These are phyloP conservation scores for Vitis hybrid DNA, from an alignment of 177 flowering plant species.

Conservation along the genomic window DNA sequence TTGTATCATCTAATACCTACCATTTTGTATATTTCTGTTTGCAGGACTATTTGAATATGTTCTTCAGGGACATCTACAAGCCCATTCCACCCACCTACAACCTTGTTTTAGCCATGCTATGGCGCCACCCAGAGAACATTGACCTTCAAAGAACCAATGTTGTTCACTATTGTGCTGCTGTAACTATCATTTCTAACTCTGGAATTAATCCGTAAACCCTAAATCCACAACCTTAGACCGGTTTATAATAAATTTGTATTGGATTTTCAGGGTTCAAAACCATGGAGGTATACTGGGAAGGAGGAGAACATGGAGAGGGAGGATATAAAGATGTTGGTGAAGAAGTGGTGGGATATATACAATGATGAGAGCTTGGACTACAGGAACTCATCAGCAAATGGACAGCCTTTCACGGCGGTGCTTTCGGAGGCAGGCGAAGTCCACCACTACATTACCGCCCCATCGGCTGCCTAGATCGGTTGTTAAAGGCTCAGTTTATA, in stretches of 20 bases:
- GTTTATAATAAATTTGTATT: no score
- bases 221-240: no score
- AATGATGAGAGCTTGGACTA: slow-evolving; percentile 20
- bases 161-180: slow-evolving; percentile 78
- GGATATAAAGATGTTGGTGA: slow-evolving; percentile 27
- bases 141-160: slow-evolving; percentile 58
- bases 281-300: slow-evolving; percentile 34
- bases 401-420: slow-evolving; percentile 19
- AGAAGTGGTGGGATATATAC: slow-evolving; percentile 33
- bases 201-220: no score
- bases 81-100: slow-evolving; percentile 65
- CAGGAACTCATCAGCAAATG: neutral
- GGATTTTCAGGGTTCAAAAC: slow-evolving; percentile 7
- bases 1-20: no score
- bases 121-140: slow-evolving; percentile 80
- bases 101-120: slow-evolving; percentile 71
- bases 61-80: slow-evolving; percentile 63
- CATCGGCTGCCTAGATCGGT: slow-evolving; percentile 40
- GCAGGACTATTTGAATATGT: slow-evolving; percentile 75
- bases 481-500: no score
- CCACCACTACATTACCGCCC: slow-evolving; percentile 27
- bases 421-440: slow-evolving; percentile 35
- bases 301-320: slow-evolving; percentile 33
- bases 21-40: neutral
- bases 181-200: slow-evolving; percentile 14